Evolutionary conservation across 139 green algal species (phyloP).

Genomic region (Chlorella sp.): DNA sequence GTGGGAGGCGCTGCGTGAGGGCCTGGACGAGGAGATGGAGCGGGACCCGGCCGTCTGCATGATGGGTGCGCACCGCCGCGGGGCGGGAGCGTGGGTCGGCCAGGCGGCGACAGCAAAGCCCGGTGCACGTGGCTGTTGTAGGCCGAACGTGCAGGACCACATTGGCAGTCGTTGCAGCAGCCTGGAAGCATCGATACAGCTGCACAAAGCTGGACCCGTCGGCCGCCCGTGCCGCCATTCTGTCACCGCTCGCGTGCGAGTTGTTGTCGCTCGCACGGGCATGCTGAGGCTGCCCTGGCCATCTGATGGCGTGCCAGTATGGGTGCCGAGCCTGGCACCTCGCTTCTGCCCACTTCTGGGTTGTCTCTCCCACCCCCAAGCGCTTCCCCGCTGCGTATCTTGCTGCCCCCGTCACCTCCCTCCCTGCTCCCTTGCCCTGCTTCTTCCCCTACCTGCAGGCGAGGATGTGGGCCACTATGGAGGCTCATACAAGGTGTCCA

Average conservation of each 20-base stretch:
- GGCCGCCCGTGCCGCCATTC: not conserved
- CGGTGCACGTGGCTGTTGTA: not conserved
- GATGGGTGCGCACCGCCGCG: constrained; percentile 71
- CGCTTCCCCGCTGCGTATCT: too few relatives aligned
- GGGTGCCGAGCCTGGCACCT: too few relatives aligned
- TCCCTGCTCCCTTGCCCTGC: not conserved
- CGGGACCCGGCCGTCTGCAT: constrained; percentile 89
- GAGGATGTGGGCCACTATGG: constrained; percentile 98
- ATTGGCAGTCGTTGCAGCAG: too few relatives aligned
- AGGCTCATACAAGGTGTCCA: constrained; percentile 92
- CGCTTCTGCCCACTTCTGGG: too few relatives aligned
- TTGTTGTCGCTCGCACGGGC: not conserved
- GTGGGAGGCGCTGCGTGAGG: constrained; percentile 93
- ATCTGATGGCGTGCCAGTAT: too few relatives aligned
- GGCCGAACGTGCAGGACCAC: too few relatives aligned
- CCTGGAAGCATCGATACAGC: too few relatives aligned
- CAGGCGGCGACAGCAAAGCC: too few relatives aligned
- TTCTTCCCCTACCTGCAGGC: constrained; percentile 41
- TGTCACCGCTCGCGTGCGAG: too few relatives aligned
- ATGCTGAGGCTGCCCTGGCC: too few relatives aligned
- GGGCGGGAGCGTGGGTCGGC: too few relatives aligned
- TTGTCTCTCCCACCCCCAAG: too few relatives aligned
- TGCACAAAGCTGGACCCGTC: not conserved
- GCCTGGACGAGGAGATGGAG: constrained; percentile 96
- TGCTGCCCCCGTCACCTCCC: not conserved